phyloP scores from a whole-genome alignment of 2,329 filamentous ascomycete species.

The Penicillium sp. region DNA sequence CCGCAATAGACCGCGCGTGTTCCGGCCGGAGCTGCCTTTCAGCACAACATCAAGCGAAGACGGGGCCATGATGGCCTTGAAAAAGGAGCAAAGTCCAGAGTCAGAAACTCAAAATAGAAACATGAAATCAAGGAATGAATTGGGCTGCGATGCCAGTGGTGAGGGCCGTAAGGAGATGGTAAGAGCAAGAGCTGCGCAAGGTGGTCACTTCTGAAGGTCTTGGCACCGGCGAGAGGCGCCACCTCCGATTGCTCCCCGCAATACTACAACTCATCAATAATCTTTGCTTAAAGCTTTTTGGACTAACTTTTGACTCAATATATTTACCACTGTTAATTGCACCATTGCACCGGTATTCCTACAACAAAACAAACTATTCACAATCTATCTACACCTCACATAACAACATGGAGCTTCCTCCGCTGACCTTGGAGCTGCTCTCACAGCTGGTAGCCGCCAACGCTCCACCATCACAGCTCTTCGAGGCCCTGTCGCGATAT shows the following conservation, averaged over 20 bases:
- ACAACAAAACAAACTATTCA: neutral
- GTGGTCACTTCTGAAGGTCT: constrained; percentile 43
- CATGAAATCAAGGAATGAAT: constrained; percentile 27
- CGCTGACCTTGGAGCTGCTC: constrained; percentile 33
- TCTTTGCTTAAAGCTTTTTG: constrained; percentile 1
- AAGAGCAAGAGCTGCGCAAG: constrained; percentile 38
- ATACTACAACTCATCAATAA: constrained; percentile 10
- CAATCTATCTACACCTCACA: neutral
- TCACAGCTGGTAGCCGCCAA: constrained; percentile 28
- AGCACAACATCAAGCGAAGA: constrained; percentile 59
- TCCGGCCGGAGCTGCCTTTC: constrained; percentile 75
- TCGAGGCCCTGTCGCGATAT: constrained; percentile 35
- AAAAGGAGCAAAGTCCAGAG: constrained; percentile 32
- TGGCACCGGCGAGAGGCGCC: constrained; percentile 33
- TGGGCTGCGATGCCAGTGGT: constrained; percentile 23
- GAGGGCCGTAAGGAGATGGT: constrained; percentile 19
- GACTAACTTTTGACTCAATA: neutral
- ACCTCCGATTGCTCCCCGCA: constrained; percentile 37
- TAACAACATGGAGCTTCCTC: constrained; percentile 29
- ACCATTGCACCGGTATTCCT: neutral
- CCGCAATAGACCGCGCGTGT: constrained; percentile 78
- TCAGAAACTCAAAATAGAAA: constrained; percentile 23
- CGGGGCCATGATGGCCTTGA: constrained; percentile 46
- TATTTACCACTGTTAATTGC: neutral
- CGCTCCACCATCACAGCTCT: constrained; percentile 34